A percentile compares a stretch with the other conserved stretches of the same genome.
phyloP scores from a whole-genome alignment of 208 protist species.

The Porcisia deanei region DNA sequence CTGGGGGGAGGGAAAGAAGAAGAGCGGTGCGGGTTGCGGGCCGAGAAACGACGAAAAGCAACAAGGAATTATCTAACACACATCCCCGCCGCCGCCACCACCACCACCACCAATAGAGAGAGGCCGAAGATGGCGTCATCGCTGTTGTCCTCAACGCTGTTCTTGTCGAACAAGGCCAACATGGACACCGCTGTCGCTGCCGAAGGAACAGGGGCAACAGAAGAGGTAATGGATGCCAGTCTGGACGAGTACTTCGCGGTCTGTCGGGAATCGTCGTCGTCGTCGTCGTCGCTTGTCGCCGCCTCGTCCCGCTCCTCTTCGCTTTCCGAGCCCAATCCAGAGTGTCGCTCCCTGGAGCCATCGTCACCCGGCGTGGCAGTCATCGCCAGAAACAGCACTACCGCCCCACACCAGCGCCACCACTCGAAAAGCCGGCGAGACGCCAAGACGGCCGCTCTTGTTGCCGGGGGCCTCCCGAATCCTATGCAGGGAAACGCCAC shows the following conservation, averaged over 20 bases:
- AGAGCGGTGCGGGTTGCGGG: neutral
- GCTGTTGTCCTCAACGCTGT: neutral
- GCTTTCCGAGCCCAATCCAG: neutral
- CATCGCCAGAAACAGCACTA: neutral
- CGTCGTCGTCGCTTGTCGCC: neutral
- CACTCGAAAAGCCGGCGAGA: neutral
- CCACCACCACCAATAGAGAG: neutral
- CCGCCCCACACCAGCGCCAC: neutral
- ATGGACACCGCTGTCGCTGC: neutral
- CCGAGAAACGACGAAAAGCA: neutral
- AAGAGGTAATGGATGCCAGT: constrained; percentile 13
- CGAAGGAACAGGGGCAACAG: neutral
- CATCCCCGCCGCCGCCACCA: neutral
- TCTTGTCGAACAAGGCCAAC: neutral
- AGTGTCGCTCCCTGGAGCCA: no score
- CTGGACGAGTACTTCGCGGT: constrained; percentile 60
- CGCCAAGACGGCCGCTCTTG: neutral
- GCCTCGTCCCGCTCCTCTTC: constrained; percentile 20
- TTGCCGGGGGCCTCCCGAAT: neutral
- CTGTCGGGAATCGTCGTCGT: constrained; percentile 27
- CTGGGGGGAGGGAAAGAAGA: neutral
- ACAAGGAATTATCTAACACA: neutral
- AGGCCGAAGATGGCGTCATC: constrained; percentile 5
- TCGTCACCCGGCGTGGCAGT: neutral
- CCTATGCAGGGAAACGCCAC: constrained; percentile 24